A percentile compares a stretch with the other conserved stretches of the same genome.
Evolutionary conservation across 352 stramenopile genomes (phyloP).

Genomic region (Vaucheria bursata): DNA sequence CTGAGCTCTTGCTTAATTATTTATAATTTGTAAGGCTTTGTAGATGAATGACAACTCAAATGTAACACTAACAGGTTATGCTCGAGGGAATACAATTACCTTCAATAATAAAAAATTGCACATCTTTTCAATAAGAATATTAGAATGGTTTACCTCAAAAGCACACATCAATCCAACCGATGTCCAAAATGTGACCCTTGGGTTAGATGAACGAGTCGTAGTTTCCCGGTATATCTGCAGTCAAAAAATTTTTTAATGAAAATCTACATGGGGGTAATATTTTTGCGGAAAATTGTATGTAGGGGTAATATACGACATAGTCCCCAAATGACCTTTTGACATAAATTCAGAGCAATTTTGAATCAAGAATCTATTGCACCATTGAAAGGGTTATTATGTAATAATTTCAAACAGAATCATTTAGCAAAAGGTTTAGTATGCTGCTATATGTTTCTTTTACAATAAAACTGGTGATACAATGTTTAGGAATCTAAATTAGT

Average conservation of each 20-base stretch:
- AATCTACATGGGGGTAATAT: background rate
- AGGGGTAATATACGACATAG: background rate
- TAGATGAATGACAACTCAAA: no score
- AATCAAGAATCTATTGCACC: no score
- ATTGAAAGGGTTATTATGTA: background rate
- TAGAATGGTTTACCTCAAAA: background rate
- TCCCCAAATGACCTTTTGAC: background rate
- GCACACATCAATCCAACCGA: conserved; percentile 6
- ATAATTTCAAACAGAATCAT: background rate
- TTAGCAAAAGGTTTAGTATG: no score
- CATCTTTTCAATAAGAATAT: background rate
- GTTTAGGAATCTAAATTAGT: no score
- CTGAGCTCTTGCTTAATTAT: background rate
- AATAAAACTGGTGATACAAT: no score
- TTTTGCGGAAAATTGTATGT: background rate
- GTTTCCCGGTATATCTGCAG: conserved; percentile 51
- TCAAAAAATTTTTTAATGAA: conserved; percentile 16
- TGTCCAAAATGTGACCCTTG: conserved; percentile 36
- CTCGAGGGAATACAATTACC: background rate
- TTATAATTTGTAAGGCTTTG: background rate
- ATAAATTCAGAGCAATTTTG: background rate
- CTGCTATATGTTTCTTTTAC: no score
- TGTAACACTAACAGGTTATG: background rate
- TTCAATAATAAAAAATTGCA: background rate
- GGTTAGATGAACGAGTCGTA: conserved; percentile 17